These are phyloP conservation scores for Trametes cubensis DNA, from an alignment of 768 basidiomycete species.

Conservation along the genomic window DNA sequence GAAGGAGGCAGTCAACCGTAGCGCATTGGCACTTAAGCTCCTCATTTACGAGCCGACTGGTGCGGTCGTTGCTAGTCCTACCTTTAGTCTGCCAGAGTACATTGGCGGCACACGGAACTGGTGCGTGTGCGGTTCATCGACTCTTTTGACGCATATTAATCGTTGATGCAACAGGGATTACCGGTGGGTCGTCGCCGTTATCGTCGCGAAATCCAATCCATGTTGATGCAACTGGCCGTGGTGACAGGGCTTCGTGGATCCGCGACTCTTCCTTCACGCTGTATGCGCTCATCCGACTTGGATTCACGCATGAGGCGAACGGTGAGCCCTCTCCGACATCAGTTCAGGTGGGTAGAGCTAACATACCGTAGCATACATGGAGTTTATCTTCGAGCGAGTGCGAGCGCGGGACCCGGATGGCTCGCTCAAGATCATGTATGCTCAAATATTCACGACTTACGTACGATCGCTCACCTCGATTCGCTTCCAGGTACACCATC, in stretches of 20 bases:
- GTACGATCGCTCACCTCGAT: not conserved
- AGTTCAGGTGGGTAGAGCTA: too few species aligned
- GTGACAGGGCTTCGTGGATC: constrained; percentile 77
- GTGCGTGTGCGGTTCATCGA: constrained; percentile 47
- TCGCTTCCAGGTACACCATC: constrained; percentile 68
- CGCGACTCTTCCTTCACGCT: constrained; percentile 96
- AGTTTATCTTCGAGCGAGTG: constrained; percentile 86
- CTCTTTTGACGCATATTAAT: too few species aligned
- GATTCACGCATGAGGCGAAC: constrained; percentile 91
- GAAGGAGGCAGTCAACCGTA: constrained; percentile 93
- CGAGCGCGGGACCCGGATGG: constrained; percentile 87
- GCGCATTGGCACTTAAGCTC: constrained; percentile 91
- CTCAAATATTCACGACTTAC: not conserved
- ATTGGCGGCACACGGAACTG: constrained; percentile 91
- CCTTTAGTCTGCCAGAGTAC: constrained; percentile 91
- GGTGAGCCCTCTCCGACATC: constrained; percentile 53
- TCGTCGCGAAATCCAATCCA: too few species aligned
- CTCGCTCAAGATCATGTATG: constrained; percentile 89
- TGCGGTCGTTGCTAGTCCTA: constrained; percentile 94
- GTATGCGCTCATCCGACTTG: constrained; percentile 90
- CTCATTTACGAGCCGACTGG: constrained; percentile 92
- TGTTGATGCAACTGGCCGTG: not conserved
- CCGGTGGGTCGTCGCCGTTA: constrained; percentile 9
- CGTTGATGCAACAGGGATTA: constrained; percentile 14
- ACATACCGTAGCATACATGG: constrained; percentile 69